Evolutionary conservation across 1,284 basidiomycete species (phyloP), one percentile per base, ranked within the genome.

Genomic region (Austroboletus niveus): DNA sequence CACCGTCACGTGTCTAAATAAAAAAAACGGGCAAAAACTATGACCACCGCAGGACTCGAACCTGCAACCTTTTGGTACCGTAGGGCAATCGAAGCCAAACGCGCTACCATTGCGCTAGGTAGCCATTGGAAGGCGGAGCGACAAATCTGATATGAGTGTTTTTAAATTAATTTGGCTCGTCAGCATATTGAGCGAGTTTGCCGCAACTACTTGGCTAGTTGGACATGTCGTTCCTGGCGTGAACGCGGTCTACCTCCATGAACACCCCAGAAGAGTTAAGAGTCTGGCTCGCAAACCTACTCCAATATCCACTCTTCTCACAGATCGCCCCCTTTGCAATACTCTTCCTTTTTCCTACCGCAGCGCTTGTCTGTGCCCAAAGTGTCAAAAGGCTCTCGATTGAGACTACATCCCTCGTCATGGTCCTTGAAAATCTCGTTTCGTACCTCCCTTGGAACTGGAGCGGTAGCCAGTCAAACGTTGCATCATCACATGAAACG

Each of bases 11-110:
- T 62, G 57, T 41, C 15, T 8, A 9, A 17, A 17, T n/a, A 12
- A 31, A 17, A 42, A 42, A 42, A 7, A 17, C 17, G 9, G 42
- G 12, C 54, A 57, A 62, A 70, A 64, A 5, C 9, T 14, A 43
- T 69, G 68, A 66, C 82, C 82, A 84, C 83, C 80, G 84, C 84
- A 87, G 84, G 86, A 87, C 85, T 89, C 86, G 86, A 89, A 89
- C 86, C 85, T 87, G 84, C 85, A 87, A 82, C 85, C 84, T 87
- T 84, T 84, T 86, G 84, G 82, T 88, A 55, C 66, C 71, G 70
- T 66, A 54, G 67, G 82, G 64, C 82, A 63, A 80, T 87, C 85
- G 85, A 87, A 88, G 85, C 85, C 85, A 87, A 85, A 88, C 84
- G 85, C 85, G 85, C 85, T 87, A 87, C 86, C 85, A 68, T 69